Evolutionary conservation across 441 rosid species (phyloP).

Genomic region (Macaranga tanarius): DNA sequence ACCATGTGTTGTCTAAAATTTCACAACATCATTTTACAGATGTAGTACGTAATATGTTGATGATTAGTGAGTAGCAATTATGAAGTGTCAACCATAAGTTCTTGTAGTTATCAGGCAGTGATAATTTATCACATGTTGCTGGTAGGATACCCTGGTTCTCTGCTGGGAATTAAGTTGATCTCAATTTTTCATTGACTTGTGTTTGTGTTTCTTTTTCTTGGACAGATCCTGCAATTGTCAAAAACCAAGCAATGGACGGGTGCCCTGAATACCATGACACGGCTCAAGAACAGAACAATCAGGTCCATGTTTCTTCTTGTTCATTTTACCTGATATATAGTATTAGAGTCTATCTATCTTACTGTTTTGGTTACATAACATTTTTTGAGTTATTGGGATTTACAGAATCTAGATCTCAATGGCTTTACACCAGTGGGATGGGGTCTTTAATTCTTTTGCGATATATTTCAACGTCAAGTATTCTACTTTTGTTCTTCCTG

Average conservation of each 20-base stretch:
- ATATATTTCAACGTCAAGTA: neutral
- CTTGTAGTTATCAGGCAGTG: neutral
- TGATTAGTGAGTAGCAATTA: neutral
- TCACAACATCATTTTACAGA: no score
- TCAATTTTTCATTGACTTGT: neutral
- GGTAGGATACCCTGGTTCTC: neutral
- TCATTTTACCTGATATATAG: neutral
- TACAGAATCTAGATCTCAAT: neutral
- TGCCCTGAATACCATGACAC: slow-evolving; percentile 7
- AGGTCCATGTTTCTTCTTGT: neutral
- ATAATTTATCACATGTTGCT: neutral
- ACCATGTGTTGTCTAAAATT: neutral
- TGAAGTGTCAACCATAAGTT: neutral
- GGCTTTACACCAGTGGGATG: slow-evolving; percentile 3
- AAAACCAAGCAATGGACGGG: neutral
- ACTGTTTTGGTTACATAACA: neutral
- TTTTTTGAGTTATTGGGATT: neutral
- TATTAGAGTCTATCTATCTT: neutral
- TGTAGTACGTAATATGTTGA: neutral
- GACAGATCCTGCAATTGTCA: slow-evolving; percentile 8
- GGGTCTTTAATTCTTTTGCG: neutral
- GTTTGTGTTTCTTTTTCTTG: neutral
- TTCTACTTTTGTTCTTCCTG: neutral
- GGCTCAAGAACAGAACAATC: slow-evolving; percentile 11
- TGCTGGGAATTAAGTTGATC: neutral